Conservation (phyloP, 176 grass and related monocot genomes). For the Carex littledalei region DNA sequence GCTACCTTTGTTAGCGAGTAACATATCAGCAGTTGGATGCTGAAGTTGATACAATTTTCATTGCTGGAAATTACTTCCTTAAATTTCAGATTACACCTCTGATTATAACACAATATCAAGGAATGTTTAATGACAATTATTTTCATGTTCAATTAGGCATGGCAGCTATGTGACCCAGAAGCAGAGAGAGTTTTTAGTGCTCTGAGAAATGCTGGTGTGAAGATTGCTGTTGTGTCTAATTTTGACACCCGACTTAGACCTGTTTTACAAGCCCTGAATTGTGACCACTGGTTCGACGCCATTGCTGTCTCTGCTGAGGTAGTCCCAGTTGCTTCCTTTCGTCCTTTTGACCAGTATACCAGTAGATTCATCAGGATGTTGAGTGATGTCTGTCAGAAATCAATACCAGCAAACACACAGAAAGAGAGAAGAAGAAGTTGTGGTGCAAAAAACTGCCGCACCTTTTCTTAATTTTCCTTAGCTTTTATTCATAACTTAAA, state of each 20-base stretch:
- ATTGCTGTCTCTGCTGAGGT: conserved; percentile 93
- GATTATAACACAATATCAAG: neutral
- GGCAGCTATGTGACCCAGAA: conserved; percentile 79
- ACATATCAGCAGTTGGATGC: neutral
- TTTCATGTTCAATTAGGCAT: conserved; percentile 54
- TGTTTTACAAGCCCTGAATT: conserved; percentile 77
- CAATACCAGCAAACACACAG: too few species aligned
- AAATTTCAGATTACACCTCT: neutral
- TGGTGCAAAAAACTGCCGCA: too few species aligned
- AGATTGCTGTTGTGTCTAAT: conserved; percentile 87
- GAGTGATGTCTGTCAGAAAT: too few species aligned
- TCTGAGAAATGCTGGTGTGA: conserved; percentile 80
- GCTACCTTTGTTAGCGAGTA: neutral
- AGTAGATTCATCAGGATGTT: too few species aligned
- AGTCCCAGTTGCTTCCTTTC: neutral
- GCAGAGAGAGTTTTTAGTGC: conserved; percentile 70
- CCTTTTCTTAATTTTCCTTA: too few species aligned
- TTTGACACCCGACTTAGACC: conserved; percentile 88
- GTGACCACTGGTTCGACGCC: conserved; percentile 90
- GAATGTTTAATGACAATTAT: conserved; percentile 4
- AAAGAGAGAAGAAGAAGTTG: too few species aligned
- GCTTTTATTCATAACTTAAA: too few species aligned
- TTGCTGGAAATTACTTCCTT: neutral
- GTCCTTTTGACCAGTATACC: too few species aligned
- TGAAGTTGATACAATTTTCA: neutral